Evolutionary conservation across 352 stramenopile genomes (phyloP).

Genomic region (Globisporangium nagaii): DNA sequence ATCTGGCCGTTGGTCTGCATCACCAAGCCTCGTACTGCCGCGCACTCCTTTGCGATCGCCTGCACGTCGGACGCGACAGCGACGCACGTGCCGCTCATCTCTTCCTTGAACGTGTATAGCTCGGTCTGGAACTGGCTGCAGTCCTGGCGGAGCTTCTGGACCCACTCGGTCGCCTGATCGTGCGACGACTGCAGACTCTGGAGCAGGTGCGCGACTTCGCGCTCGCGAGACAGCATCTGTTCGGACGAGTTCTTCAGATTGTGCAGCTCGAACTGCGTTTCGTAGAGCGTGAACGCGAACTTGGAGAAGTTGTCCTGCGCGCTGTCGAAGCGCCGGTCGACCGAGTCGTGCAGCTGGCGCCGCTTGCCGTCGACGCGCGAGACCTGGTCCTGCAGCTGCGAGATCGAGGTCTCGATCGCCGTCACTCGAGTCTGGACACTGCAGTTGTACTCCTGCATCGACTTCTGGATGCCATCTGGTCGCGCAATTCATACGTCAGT

Average conservation of each 20-base stretch:
- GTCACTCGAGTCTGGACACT: slow-evolving; percentile 24
- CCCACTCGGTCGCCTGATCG: slow-evolving; percentile 32
- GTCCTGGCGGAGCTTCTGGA: slow-evolving; percentile 37
- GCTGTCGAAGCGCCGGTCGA: slow-evolving; percentile 30
- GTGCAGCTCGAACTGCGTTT: slow-evolving; percentile 39
- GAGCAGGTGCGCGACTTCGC: slow-evolving; percentile 30
- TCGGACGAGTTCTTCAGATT: slow-evolving; percentile 34
- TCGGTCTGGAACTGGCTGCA: slow-evolving; percentile 34
- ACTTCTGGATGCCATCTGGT: slow-evolving; percentile 20
- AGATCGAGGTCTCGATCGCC: slow-evolving; percentile 27
- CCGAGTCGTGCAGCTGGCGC: slow-evolving; percentile 29
- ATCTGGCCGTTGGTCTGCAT: slow-evolving; percentile 38
- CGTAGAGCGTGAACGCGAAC: slow-evolving; percentile 37
- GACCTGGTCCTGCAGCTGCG: slow-evolving; percentile 26
- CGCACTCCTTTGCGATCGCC: slow-evolving; percentile 36
- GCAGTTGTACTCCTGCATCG: slow-evolving; percentile 14
- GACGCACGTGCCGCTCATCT: slow-evolving; percentile 18
- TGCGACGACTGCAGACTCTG: slow-evolving; percentile 42
- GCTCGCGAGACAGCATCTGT: slow-evolving; percentile 38
- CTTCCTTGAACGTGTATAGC: slow-evolving; percentile 30
- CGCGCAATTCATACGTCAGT: background rate
- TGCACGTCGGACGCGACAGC: slow-evolving; percentile 40
- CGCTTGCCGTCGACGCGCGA: slow-evolving; percentile 32
- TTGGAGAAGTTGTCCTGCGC: slow-evolving; percentile 48
- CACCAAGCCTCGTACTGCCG: slow-evolving; percentile 20